Evolutionary conservation across 225 moss, liverwort and hornwort genomes (phyloP), one percentile per base, ranked within the genome.

Genomic region (Marchantia polymorpha): DNA sequence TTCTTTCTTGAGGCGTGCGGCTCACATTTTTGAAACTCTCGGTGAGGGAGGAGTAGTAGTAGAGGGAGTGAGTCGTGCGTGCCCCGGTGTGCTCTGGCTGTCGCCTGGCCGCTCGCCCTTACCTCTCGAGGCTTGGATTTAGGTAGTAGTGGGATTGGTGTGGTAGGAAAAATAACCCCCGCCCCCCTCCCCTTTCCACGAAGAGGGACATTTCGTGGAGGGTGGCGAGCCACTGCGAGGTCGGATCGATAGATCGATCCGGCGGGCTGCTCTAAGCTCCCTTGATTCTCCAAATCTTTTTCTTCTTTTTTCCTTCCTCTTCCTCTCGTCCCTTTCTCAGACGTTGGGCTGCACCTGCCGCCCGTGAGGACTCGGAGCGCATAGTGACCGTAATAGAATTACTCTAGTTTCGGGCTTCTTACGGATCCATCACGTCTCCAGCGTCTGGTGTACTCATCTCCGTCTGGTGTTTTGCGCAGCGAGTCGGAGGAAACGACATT

Each of bases 11-110:
- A 65, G 77, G 77, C 77, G 77, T 63, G 48, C 64, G 64, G 50
- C 64, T 77, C 64, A 64, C 64, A 77, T 64, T 77, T 64, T 77
- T 64, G 48, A 77, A 77, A 64, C 77, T 77, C 77, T 77, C 50
- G 20, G 56, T 74, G 25, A 31, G 71, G 47, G 61, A 61, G 22
- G 27, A 48, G 49, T 46, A 22, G 59, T 64, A 48, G 77, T 50
- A 63, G 64, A 50, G 14, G 30, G 30, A 69, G 58, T 59, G 31
- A 46, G 75, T 52, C 39, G 31, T 55, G 77, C 77, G 77, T 77
- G 76, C 23, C 23, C 63, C n/a, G 75, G 56, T 46, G 77, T 64
- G 77, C 46, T 69, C 31, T 68, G 78, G 51, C 78, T 66, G 65
- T 60, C 48, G 61, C 47, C 0, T 76, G 76, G 76, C 76, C 76